Conservation (phyloP, 2,329 filamentous ascomycete genomes). For the Allantophomopsis cytisporea region DNA sequence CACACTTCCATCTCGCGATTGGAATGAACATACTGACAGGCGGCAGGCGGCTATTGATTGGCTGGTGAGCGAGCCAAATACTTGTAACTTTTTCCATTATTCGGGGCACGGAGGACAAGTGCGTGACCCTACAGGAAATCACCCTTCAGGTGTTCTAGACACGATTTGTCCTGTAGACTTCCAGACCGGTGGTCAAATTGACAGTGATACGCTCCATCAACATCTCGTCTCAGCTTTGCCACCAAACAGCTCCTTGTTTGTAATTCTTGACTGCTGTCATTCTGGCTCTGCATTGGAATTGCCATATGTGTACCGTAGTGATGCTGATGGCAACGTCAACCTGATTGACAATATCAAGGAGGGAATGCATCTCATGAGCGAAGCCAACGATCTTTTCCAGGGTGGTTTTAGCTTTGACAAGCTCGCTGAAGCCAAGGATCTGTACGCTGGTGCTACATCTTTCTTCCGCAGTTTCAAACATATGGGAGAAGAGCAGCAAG, state of each 20-base stretch:
- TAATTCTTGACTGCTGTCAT: slow-evolving; percentile 49
- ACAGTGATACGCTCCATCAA: slow-evolving; percentile 34
- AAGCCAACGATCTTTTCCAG: slow-evolving; percentile 32
- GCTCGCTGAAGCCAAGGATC: slow-evolving; percentile 32
- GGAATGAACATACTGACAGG: no score
- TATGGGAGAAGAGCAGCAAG: slow-evolving; percentile 25
- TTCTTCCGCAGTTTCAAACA: slow-evolving; percentile 39
- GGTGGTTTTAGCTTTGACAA: slow-evolving; percentile 31
- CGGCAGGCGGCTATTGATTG: slow-evolving; percentile 36
- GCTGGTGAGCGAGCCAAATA: slow-evolving; percentile 37
- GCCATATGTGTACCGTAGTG: slow-evolving; percentile 41
- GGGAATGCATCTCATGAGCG: slow-evolving; percentile 32
- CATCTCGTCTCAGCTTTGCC: slow-evolving; percentile 36
- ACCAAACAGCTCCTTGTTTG: slow-evolving; percentile 34
- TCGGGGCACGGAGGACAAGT: slow-evolving; percentile 44
- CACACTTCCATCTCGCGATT: background rate
- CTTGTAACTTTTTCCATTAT: slow-evolving; percentile 41
- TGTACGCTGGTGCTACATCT: slow-evolving; percentile 35
- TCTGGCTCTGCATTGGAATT: slow-evolving; percentile 44
- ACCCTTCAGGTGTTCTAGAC: slow-evolving; percentile 27
- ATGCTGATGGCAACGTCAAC: slow-evolving; percentile 39
- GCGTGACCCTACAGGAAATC: slow-evolving; percentile 25
- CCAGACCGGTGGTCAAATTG: slow-evolving; percentile 35
- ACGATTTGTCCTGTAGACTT: slow-evolving; percentile 41
- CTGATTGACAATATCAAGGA: slow-evolving; percentile 39